Evolutionary conservation across 306 rosid genomes (phyloP), one percentile per base, ranked within the genome.

Genomic region (Geum urbanum): DNA sequence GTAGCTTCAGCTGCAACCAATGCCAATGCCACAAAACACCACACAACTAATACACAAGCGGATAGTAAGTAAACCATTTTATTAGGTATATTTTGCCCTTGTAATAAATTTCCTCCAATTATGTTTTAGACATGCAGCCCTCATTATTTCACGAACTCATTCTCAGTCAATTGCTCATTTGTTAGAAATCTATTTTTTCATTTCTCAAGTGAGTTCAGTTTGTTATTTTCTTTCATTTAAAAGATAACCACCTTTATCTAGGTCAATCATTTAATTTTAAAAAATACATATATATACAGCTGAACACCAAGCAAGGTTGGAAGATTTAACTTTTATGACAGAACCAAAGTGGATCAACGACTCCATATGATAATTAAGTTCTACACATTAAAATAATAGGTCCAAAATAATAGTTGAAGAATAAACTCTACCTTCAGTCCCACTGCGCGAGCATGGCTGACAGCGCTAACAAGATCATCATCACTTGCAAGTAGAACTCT

Each of bases 391-490:
- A 40, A 69, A 72, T 72, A 57, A 67, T 67, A 56, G 22, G n/a
- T n/a, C n/a, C n/a, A n/a, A n/a, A n/a, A n/a, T 72, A 57, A 67
- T 67, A 56, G 22, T 12, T 27, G 66, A 66, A 47, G 19, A 53
- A 57, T 54, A 55, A 37, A 41, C 78, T 68, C 60, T 77, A 94
- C 99, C 99, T 91, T 94, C 73, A 54, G 64, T 64, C 92, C 92
- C 41, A 73, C 70, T 39, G 86, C 75, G 59, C 91, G 89, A 70
- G 96, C 89, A 86, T 84, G 86, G 79, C 74, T 84, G 76, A 89
- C 87, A 52, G 99, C 97, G 44, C 85, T 20, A 50, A 52, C 69
- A 79, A 94, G 96, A 84, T 94, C 99, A 54, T 70, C 66, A 74
- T 91, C 87, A 54, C 80, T 80, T 71, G 91, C 82, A 60, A 94